Evolutionary conservation across 2,329 filamentous ascomycete species (phyloP), one percentile per base, ranked within the genome.

Genomic region (Fusarium redolens): DNA sequence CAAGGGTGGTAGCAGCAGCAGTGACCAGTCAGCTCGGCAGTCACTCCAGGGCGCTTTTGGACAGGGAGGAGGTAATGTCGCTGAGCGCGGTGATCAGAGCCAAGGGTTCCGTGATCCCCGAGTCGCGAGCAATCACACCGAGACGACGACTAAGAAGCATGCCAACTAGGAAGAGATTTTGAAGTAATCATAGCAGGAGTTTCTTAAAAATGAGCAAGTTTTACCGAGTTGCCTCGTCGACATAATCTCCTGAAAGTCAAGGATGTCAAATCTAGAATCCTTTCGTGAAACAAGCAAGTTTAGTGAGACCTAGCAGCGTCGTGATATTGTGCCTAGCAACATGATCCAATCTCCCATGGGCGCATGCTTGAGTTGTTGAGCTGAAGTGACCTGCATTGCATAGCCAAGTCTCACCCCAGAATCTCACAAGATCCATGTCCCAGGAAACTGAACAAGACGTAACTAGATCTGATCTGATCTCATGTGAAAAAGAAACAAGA

Each of bases 101-200:
- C 44, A 66, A 51, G 72, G 56, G 18, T 71, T 65, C 48, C 60
- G 59, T 35, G 56, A 69, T 37, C 20, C 61, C 38, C 58, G 69
- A 22, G 47, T 71, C 71, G 73, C 68, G 43, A 75, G 65, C 45
- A 60, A 69, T 44, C 63, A 66, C 28, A 54, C 68, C n/a, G 72
- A 73, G 47, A 69, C 68, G 17, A 15, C 56, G 10, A 65, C 68
- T 14, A 74, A 68, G 47, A 67, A 37, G 22, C 47, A 30, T 14
- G 37, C 47, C 11, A 64, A 69, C 13, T 66, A 58, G 60, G 47
- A 37, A 7, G 30, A n/a, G 7, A 13, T 62, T 56, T 59, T 61
- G 30, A 52, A 59, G 25, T 31, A 30, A 31, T 7, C 11, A 71
- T 55, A 56, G 63, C 63, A 59, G 68, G 68, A 68, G 68, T 68